Base-by-base conservation (phyloP, 2,329 filamentous ascomycete species). In the Septoria linicola region DNA sequence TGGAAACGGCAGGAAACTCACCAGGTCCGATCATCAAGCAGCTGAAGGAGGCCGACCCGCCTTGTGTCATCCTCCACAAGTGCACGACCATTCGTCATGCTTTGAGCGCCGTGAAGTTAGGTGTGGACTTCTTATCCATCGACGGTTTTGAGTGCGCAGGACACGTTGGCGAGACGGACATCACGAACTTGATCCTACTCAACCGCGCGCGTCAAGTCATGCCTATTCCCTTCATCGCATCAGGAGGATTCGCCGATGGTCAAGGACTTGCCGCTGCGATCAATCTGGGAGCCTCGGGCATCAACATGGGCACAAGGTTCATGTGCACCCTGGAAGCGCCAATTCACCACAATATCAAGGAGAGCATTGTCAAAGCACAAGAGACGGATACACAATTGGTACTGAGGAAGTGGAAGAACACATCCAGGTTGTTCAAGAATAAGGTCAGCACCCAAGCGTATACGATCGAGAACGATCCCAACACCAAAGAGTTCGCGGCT, bases 291-390 rank as follows among this genome's bases (percentile, higher is more conserved):
- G 93, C 93, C 0, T 88, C 89, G 69, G 93, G 93, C 57, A 85
- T 97, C 74, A 99, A 99, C 74, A 99, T 99, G 93, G 93, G 93
- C 51, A 99, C 93, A 8, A 80, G 93, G 35, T 99, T 97, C 76
- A 95, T 99, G 88, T 92, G 87, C 75, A 97, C 93, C 0, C 78
- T 92, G 37, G 93, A 97, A 73, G 85, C 91, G 13, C 93, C 93
- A 1, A 88, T 99, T 58, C 93, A 99, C 73, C 70, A 82, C 41
- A 95, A 95, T 61, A 89, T 99, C 76, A 99, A 99, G 80, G 80
- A 95, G 70, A 80, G 87, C 61, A 99, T 99, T 65, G 90, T 96
- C 43, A 80, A 83, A 49, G 88, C 91, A 1, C 80, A 89, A 58
- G 93, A 99, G 78, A 90, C 87, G 17, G 89, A 97, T 70, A 99